Evolutionary conservation across 306 rosid species (phyloP), one percentile per base, ranked within the genome.

Genomic region (Vachellia collinsii): DNA sequence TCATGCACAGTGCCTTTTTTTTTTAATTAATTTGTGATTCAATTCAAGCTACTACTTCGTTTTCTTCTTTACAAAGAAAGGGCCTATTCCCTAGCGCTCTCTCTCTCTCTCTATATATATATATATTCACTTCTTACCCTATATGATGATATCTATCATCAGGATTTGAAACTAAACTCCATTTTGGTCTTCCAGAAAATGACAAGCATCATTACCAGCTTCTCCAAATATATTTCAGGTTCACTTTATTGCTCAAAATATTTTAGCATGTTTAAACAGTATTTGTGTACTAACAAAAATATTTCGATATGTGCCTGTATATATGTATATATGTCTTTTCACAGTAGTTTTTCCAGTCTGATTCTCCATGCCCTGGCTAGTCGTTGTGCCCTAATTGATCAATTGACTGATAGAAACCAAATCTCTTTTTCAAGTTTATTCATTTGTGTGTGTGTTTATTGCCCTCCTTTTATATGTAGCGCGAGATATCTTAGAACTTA

Each of bases 101-200:
- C 37, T 70, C 72, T 29, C 75, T 39, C 8, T 16, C 66, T 72
- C 58, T 73, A 62, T 73, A 50, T 50, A 16, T 51, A 51, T 51
- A 22, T 19, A 48, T 48, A 16, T 29, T 29, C 34, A 29, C 34
- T 29, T 29, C 34, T 29, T 29, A 29, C 34, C 34, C 2, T n/a
- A n/a, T n/a, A n/a, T 29, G 34, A 38, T 38, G 42, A 38, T 53
- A 9, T 10, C 47, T 48, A 56, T 56, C 29, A 56, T 56, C 63
- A n/a, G 63, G 63, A 20, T 56, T 22, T 56, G 34, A 56, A 56
- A n/a, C 62, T 0, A 56, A 34, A 25, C 19, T 25, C 67, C 38
- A 65, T 36, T 65, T 65, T 65, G 71, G 71, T 37, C 46, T 34
- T 65, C 2, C 46, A 65, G 44, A 65, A 65, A 8, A 65, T 65